phyloP scores from a whole-genome alignment of 495 filamentous ascomycete genomes.

The Ramalina intermedia region DNA sequence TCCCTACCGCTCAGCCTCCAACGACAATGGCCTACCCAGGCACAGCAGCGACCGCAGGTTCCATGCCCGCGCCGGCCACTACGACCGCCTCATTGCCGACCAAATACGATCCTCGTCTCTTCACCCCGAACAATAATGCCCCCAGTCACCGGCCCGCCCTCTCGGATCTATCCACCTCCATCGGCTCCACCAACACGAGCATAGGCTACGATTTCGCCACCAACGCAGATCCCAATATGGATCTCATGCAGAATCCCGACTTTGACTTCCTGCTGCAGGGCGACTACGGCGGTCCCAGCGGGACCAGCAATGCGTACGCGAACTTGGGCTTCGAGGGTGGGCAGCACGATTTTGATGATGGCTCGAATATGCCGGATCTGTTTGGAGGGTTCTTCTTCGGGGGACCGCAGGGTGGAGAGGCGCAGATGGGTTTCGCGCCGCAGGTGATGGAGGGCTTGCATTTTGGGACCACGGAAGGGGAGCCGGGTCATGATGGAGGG shows the following conservation, averaged over 20 bases:
- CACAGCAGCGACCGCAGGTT: slow-evolving; percentile 18
- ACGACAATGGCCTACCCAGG: no score
- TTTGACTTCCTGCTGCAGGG: slow-evolving; percentile 13
- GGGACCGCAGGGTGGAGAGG: background rate
- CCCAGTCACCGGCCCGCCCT: slow-evolving; percentile 18
- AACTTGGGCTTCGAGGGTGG: slow-evolving; percentile 63
- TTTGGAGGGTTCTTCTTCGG: slow-evolving; percentile 94
- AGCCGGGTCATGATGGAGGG: background rate
- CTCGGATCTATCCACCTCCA: slow-evolving; percentile 18
- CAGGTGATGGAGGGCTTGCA: background rate
- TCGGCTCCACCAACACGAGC: slow-evolving; percentile 13
- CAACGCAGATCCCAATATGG: slow-evolving; percentile 9
- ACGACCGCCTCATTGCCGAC: background rate
- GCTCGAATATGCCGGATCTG: slow-evolving; percentile 49
- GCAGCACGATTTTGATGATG: slow-evolving; percentile 67
- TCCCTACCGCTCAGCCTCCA: slow-evolving; percentile 12
- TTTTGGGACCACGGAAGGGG: background rate
- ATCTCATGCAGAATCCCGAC: slow-evolving; percentile 18
- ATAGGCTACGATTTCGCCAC: slow-evolving; percentile 17
- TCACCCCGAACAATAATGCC: background rate
- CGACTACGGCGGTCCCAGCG: slow-evolving; percentile 18
- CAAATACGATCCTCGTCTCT: background rate
- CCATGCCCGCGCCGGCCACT: slow-evolving; percentile 18
- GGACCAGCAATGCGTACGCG: slow-evolving; percentile 35
- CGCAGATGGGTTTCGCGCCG: no score